Base-by-base conservation (phyloP, 1,284 basidiomycete genomes). In the Marasmius oreades region DNA sequence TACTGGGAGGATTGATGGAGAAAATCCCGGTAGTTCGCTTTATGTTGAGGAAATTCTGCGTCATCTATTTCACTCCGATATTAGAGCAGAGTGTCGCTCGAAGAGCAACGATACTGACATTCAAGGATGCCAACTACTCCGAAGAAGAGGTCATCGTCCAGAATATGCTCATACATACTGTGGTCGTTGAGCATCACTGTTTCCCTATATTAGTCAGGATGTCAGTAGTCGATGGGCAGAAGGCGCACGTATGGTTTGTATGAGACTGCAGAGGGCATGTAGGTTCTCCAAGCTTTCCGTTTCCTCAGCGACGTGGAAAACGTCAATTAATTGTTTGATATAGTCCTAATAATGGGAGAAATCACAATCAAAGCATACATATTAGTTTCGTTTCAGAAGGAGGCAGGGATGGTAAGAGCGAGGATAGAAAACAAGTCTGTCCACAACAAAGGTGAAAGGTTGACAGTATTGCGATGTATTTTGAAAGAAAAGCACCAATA, bases 171-270 rank as follows among this genome's bases (percentile, higher is more conserved):
- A 69, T 96, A 95, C 66, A 99, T 85, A 52, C 82, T 83, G 69
- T 95, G 95, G 72, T 99, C 97, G 69, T 98, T 98, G 66, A 98
- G 82, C 77, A 93, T 85, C 58, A 99, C 94, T 97, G 66, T n/a
- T n/a, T 51, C 47, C 50, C 3, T 31, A 46, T 37, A 52, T 28
- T 51, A 50, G 37, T 39, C 37, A 39, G 52, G 26, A 48, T 54
- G 50, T 23, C 47, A 24, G 52, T 48, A 23, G 51, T 48, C 8
- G 33, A n/a, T 5, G 20, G 28, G n/a, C 14, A 50, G 20, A 36
- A 23, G 33, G 82, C 93, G 70, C 71, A 97, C 95, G 76, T 66
- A 99, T 96, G 11, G 92, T 93, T 71, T 98, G 95, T 87, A 97
- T 95, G 62, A 98, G 82, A 62, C 83, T 86, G 74, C 93, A 98